Evolutionary conservation across 2,329 filamentous ascomycete genomes (phyloP).

Genomic region (Penicillium sp.): DNA sequence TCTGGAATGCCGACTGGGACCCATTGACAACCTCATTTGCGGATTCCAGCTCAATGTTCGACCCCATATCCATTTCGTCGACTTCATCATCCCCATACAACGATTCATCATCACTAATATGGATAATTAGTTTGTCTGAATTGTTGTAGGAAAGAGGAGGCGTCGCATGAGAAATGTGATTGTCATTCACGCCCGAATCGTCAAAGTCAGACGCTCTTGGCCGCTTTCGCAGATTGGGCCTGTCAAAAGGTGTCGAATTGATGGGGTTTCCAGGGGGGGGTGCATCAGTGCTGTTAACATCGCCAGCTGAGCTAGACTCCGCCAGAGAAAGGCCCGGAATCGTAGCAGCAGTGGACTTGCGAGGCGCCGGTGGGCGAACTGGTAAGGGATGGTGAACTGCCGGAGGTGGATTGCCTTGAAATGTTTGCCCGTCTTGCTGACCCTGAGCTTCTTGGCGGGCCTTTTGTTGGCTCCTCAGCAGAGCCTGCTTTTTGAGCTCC

Average conservation of each 20-base stretch:
- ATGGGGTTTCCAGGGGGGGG: constrained; percentile 10
- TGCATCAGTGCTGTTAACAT: constrained; percentile 3
- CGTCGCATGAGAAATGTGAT: constrained; percentile 56
- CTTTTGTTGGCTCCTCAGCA: constrained; percentile 36
- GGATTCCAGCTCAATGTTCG: constrained; percentile 25
- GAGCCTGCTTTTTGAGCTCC: constrained; percentile 55
- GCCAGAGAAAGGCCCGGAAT: constrained; percentile 53
- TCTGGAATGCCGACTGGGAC: constrained; percentile 37
- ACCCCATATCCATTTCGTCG: constrained; percentile 26
- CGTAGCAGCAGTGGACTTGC: constrained; percentile 27
- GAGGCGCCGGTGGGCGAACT: constrained; percentile 31
- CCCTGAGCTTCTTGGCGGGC: not conserved
- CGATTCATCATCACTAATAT: constrained; percentile 70
- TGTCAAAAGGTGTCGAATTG: constrained; percentile 20
- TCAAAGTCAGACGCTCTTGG: constrained; percentile 67
- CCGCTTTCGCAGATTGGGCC: constrained; percentile 45
- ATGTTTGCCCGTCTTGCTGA: constrained; percentile 8
- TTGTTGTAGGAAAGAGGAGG: constrained; percentile 22
- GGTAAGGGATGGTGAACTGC: constrained; percentile 34
- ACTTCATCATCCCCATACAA: constrained; percentile 29
- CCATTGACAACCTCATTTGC: constrained; percentile 28
- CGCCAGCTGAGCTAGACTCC: constrained; percentile 9
- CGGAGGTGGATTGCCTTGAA: constrained; percentile 3
- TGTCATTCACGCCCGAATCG: constrained; percentile 46
- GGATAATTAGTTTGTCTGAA: constrained; percentile 66